Evolutionary conservation across 2,329 filamentous ascomycete species (phyloP), one percentile per base, ranked within the genome.

Genomic region (Colletotrichum cordylinicola): DNA sequence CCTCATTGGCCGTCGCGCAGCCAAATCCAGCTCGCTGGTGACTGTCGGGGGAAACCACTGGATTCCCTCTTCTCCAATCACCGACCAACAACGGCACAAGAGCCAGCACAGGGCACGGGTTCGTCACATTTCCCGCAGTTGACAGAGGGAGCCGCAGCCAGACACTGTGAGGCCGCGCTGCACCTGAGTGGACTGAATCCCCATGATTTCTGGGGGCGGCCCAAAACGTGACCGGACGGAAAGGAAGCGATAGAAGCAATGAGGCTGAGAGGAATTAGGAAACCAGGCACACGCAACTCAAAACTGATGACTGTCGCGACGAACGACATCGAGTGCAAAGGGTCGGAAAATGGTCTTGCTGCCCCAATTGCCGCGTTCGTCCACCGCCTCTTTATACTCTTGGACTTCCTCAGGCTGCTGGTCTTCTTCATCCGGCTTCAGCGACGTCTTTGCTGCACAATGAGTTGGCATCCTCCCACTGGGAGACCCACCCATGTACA

Each of bases 391-490:
- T 75, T 76, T 76, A 76, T 76, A 76, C 60, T 61, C 27, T 52
- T 16, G 48, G 37, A 27, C 67, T 67, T 21, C 39, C 62, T 37
- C 39, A 56, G 60, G 58, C 61, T 52, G 55, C 61, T 52, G 43
- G 43, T 52, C 43, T 52, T 52, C 43, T 70, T 71, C 52, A 68
- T 74, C 75, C 75, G 72, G 72, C 72, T 76, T 77, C 75, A 76
- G 75, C 72, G 56, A 77, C 67, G 67, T 65, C 48, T 74, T 52
- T 69, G 72, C 70, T 78, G 77, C 77, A 78, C 70, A 77, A 76
- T 78, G 77, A 77, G 77, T 58, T 78, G 77, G 77, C 77, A 78
- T 68, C 67, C 60, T 77, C 72, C 65, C 72, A 75, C 76, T 74
- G 66, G 75, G 70, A 69, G 74, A 71, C 76, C 77, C 77, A 78